Evolutionary conservation across 768 basidiomycete species (phyloP), one percentile per base, ranked within the genome.

Genomic region (Xerocomellus chrysenteron): DNA sequence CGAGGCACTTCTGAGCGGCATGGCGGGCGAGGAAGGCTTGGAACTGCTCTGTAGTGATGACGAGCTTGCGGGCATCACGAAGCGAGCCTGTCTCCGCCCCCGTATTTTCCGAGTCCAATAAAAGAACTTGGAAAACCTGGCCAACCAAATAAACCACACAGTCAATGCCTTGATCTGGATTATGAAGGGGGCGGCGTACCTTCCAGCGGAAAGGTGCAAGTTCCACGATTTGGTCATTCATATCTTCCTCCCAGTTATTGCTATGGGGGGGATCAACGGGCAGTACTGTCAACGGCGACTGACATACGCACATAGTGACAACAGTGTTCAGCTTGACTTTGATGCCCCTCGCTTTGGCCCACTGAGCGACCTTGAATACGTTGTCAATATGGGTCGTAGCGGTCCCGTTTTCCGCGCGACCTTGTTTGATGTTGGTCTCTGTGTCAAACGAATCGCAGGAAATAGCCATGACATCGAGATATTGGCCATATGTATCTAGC

Each of bases 391-490:
- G 77, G 4, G 68, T 65, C 16, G 63, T 64, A 2, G 67, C 21
- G 0, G 61, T 67, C 11, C 66, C 71, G 19, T 75, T 63, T 47
- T 75, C 76, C 7, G 69, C 58, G 13, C 72, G 48, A 51, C 76
- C 71, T 45, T 74, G 65, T 21, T 57, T 68, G 36, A 71, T 19
- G 49, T 77, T 77, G 9, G 71, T 71, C 37, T 76, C 75, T 0
- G 41, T 16, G 46, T 74, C 72, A 39, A 78, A 77, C 13, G 70
- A 70, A 40, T 78, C 76, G 40, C 76, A 78, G 1, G 76, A 76
- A 3, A 78, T 74, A 0, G 76, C 76, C 68, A 77, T 77, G 32
- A 77, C 65, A 32, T 77, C 76, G 28, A 77, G 56, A 53, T 73
- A 77, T 59, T 66, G 43, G 1, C 77, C 75, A 32, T 76, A 78